These are phyloP conservation scores for Phytophthora vignae DNA, from an alignment of 352 stramenopile genomes.

Conservation along the genomic window DNA sequence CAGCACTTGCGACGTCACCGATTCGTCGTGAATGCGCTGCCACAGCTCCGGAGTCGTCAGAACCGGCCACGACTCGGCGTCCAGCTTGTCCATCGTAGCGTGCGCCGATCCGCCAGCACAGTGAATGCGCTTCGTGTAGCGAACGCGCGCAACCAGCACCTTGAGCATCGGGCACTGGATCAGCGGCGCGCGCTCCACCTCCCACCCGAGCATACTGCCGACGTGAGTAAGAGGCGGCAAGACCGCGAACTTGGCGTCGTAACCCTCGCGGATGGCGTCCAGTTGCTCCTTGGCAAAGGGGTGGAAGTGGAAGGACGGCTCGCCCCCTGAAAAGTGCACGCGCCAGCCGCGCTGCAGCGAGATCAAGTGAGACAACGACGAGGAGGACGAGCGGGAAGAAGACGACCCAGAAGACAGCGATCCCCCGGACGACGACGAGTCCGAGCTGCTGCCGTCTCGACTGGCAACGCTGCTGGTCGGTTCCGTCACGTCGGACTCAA, in stretches of 20 bases:
- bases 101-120: slow-evolving; percentile 35
- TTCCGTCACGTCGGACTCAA: slow-evolving; percentile 15
- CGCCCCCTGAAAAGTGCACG: slow-evolving; percentile 38
- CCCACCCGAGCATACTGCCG: slow-evolving; percentile 44
- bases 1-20: slow-evolving; percentile 38
- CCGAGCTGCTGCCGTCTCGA: slow-evolving; percentile 36
- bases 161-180: slow-evolving; percentile 14
- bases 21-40: slow-evolving; percentile 35
- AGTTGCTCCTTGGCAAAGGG: slow-evolving; percentile 41
- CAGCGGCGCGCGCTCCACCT: slow-evolving; percentile 39
- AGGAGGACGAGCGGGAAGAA: slow-evolving; percentile 29
- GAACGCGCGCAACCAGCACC: slow-evolving; percentile 31
- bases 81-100: slow-evolving; percentile 36
- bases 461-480: slow-evolving; percentile 20
- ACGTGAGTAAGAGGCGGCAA: slow-evolving; percentile 23
- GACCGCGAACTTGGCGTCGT: slow-evolving; percentile 36
- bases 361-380: slow-evolving; percentile 23
- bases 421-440: slow-evolving; percentile 20
- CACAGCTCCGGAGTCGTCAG: slow-evolving; percentile 39
- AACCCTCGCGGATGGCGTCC: slow-evolving; percentile 35
- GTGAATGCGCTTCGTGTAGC: slow-evolving; percentile 47
- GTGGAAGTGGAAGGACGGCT: slow-evolving; percentile 49
- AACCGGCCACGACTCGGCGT: slow-evolving; percentile 43
- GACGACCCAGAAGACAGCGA: slow-evolving; percentile 24
- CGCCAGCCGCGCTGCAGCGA: slow-evolving; percentile 30